Conservation (phyloP, 192 early-diverging fungal species). For the Helicostylum pulchrum region DNA sequence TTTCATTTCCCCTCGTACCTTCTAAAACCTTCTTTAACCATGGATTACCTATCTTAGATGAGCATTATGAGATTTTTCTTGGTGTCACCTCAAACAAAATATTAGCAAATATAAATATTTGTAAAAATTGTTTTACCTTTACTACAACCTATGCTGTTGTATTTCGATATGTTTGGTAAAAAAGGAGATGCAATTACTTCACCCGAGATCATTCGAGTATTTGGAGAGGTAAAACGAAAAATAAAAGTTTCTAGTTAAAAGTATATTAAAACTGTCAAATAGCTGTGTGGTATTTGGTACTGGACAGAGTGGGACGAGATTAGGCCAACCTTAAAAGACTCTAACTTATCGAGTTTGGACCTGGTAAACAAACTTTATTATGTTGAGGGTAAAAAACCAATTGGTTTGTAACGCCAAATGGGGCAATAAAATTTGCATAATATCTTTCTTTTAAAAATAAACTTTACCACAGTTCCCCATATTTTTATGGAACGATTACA, state of each 20-base stretch:
- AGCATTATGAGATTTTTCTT: too few relatives aligned
- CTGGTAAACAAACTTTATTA: constrained; percentile 91
- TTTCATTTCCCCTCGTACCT: too few relatives aligned
- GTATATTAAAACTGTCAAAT: neutral
- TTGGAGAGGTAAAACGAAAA: constrained; percentile 72
- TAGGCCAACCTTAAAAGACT: constrained; percentile 57
- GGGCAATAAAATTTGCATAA: neutral
- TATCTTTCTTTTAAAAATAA: constrained; percentile 31
- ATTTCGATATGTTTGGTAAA: constrained; percentile 86
- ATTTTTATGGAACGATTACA: constrained; percentile 58
- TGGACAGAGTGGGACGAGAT: constrained; percentile 74
- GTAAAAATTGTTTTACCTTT: too few relatives aligned
- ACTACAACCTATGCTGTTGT: too few relatives aligned
- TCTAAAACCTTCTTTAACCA: too few relatives aligned
- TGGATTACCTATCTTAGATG: too few relatives aligned
- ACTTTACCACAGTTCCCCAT: constrained; percentile 63
- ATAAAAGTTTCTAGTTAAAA: neutral
- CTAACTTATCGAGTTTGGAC: constrained; percentile 81
- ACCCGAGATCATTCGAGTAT: constrained; percentile 97
- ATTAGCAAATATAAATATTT: too few relatives aligned
- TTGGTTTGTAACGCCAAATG: too few relatives aligned
- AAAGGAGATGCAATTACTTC: constrained; percentile 94
- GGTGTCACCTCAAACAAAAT: too few relatives aligned
- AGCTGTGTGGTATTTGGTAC: constrained; percentile 87
- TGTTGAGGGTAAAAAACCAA: constrained; percentile 60